Evolutionary conservation across 2,329 filamentous ascomycete genomes (phyloP).

Genomic region (Trichoderma breve): DNA sequence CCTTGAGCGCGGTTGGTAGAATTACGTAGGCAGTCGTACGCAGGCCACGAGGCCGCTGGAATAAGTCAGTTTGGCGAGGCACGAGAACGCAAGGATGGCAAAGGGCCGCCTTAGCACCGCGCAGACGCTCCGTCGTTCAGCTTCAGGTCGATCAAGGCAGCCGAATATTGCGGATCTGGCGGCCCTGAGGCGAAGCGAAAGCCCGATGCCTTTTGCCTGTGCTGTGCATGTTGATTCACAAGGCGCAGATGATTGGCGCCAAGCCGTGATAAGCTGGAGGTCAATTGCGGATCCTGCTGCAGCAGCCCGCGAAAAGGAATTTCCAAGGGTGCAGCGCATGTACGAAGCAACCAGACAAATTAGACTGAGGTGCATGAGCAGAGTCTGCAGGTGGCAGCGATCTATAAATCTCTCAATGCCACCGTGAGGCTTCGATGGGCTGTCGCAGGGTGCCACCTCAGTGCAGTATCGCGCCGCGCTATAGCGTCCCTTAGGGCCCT

Average conservation of each 20-base stretch:
- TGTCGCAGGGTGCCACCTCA: slow-evolving; percentile 18
- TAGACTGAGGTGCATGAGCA: not conserved
- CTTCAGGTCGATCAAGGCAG: not conserved
- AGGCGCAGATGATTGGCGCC: slow-evolving; percentile 7
- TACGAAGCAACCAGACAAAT: not conserved
- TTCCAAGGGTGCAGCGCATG: not conserved
- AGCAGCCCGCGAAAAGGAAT: not conserved
- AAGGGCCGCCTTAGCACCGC: not conserved
- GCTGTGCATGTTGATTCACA: not conserved
- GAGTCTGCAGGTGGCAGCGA: slow-evolving; percentile 1
- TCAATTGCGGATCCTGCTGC: slow-evolving; percentile 9
- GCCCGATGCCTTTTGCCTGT: not conserved
- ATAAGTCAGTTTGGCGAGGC: slow-evolving; percentile 3
- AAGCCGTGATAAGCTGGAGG: not conserved
- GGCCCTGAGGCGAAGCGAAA: not conserved
- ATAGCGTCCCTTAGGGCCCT: slow-evolving; percentile 1
- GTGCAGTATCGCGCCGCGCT: slow-evolving; percentile 12
- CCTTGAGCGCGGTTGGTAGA: not conserved
- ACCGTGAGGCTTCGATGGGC: slow-evolving; percentile 10
- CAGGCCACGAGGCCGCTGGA: slow-evolving; percentile 15
- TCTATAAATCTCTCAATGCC: slow-evolving; percentile 18
- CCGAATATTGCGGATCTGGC: not conserved
- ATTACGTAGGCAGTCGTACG: slow-evolving; percentile 19
- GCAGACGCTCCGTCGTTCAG: not conserved
- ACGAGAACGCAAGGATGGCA: slow-evolving; percentile 7